These are phyloP conservation scores for Aspergillus tubingensis DNA, from an alignment of 2,329 filamentous ascomycete species.

Conservation along the genomic window DNA sequence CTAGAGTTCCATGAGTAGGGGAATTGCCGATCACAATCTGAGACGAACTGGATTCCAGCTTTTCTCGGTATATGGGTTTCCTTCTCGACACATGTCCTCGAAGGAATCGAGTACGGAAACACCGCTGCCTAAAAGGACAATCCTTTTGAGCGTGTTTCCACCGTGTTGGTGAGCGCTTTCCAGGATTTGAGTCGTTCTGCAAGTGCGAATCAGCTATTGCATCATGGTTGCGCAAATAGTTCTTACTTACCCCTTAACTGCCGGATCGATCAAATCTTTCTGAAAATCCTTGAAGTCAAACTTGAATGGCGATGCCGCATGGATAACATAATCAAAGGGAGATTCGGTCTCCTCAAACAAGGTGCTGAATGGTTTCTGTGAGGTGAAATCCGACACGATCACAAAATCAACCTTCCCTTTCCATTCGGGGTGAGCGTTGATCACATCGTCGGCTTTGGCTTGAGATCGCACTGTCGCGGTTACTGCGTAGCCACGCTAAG, in stretches of 20 bases:
- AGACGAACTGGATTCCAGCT: slow-evolving; percentile 23
- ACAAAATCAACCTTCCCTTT: slow-evolving; percentile 46
- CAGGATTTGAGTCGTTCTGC: slow-evolving; percentile 22
- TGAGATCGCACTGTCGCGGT: slow-evolving; percentile 18
- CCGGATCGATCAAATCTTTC: slow-evolving; percentile 59
- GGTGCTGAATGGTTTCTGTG: slow-evolving; percentile 43
- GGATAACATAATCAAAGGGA: slow-evolving; percentile 57
- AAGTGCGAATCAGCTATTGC: not conserved
- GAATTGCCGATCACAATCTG: too few relatives aligned
- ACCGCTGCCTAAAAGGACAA: slow-evolving; percentile 41
- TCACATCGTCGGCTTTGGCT: slow-evolving; percentile 44
- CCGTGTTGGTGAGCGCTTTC: slow-evolving; percentile 13
- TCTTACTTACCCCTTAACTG: slow-evolving; percentile 42
- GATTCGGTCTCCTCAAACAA: slow-evolving; percentile 12
- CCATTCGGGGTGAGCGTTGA: slow-evolving; percentile 50
- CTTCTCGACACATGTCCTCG: slow-evolving; percentile 18
- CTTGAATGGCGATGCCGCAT: slow-evolving; percentile 64
- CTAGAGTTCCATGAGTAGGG: not conserved
- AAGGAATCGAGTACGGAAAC: slow-evolving; percentile 33
- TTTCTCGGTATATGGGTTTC: slow-evolving; percentile 28
- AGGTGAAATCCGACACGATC: slow-evolving; percentile 40
- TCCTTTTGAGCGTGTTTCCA: slow-evolving; percentile 16
- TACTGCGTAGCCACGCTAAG: slow-evolving; percentile 12
- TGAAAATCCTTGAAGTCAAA: slow-evolving; percentile 42
- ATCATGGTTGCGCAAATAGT: slow-evolving; percentile 43